Evolutionary conservation across 169 alveolate species (phyloP).

Genomic region (Plasmodium gaboni): DNA sequence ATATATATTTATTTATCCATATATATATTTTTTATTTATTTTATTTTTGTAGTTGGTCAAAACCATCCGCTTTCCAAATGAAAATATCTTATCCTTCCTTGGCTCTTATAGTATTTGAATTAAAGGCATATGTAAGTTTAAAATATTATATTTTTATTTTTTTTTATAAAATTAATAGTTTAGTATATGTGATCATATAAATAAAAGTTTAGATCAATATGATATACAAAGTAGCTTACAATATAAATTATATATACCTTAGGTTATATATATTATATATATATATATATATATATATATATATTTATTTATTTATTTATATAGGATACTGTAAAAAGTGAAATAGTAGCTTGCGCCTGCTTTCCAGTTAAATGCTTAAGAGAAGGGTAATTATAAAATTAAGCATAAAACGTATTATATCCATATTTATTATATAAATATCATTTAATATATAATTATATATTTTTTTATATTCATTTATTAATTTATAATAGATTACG

Average conservation of each 20-base stretch:
- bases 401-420: not conserved
- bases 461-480: constrained; percentile 33
- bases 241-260: no score
- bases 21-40: not conserved
- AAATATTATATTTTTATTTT: not conserved
- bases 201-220: no score
- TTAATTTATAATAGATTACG: constrained; percentile 87
- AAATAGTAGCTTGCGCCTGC: constrained; percentile 82
- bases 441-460: not conserved
- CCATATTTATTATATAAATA: not conserved
- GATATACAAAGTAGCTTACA: no score
- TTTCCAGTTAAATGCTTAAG: constrained; percentile 83
- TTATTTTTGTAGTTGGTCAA: constrained; percentile 53
- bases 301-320: constrained; percentile 18
- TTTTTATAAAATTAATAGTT: not conserved
- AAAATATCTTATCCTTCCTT: constrained; percentile 65
- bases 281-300: not conserved
- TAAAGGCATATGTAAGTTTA: constrained; percentile 71
- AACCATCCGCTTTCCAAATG: constrained; percentile 72
- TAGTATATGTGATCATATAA: not conserved
- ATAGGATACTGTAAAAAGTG: constrained; percentile 82
- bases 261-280: not conserved
- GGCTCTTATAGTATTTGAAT: constrained; percentile 76
- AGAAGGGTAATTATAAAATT: constrained; percentile 68
- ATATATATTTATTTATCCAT: not conserved